These are phyloP conservation scores for Podospora bellae-mahoneyi DNA, from an alignment of 495 filamentous ascomycete species.

Conservation along the genomic window DNA sequence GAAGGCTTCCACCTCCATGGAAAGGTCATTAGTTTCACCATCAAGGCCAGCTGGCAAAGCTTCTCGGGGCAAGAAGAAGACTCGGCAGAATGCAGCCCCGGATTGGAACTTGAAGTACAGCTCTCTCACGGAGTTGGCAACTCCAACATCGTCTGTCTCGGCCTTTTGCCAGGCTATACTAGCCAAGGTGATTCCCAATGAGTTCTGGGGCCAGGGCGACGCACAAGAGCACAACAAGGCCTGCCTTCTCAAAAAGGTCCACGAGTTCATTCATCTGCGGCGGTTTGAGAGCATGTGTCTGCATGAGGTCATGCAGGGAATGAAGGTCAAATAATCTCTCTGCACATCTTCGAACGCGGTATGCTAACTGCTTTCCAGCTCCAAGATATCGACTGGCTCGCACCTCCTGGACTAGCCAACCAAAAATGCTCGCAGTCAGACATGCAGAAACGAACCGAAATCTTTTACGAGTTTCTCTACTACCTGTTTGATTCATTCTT, in stretches of 20 bases:
- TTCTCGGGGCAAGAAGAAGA: slow-evolving; percentile 12
- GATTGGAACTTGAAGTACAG: slow-evolving; percentile 17
- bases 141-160: slow-evolving; percentile 66
- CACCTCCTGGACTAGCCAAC: slow-evolving; percentile 41
- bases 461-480: slow-evolving; percentile 83
- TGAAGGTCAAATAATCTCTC: slow-evolving; percentile 57
- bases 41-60: slow-evolving; percentile 5
- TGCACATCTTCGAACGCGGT: neutral
- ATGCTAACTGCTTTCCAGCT: slow-evolving; percentile 44
- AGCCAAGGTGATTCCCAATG: slow-evolving; percentile 66
- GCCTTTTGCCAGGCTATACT: slow-evolving; percentile 83
- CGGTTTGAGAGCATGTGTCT: slow-evolving; percentile 78
- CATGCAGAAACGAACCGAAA: slow-evolving; percentile 67
- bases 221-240: slow-evolving; percentile 55
- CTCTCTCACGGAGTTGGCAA: slow-evolving; percentile 66
- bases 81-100: neutral
- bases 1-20: neutral
- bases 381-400: slow-evolving; percentile 68
- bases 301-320: slow-evolving; percentile 68
- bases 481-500: slow-evolving; percentile 89
- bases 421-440: slow-evolving; percentile 68
- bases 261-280: slow-evolving; percentile 72
- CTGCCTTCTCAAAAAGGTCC: slow-evolving; percentile 61
- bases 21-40: neutral
- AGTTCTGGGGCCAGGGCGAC: slow-evolving; percentile 65